phyloP scores from a whole-genome alignment of 2,329 filamentous ascomycete species.

The Periconia digitata region DNA sequence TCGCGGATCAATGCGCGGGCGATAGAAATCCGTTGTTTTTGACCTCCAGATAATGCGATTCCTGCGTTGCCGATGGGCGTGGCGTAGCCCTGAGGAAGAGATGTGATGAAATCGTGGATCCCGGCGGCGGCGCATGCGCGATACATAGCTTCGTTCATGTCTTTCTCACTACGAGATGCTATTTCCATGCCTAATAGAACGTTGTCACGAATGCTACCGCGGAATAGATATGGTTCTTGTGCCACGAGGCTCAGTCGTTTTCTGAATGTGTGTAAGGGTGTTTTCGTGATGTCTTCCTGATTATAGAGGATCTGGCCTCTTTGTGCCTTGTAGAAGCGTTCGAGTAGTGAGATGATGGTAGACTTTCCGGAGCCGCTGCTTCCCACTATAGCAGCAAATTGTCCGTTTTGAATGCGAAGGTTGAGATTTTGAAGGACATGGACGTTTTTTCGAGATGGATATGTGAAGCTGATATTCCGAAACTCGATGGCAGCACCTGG shows the following conservation, averaged over 20 bases:
- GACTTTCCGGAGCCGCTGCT: slow-evolving; percentile 63
- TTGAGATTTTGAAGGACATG: slow-evolving; percentile 65
- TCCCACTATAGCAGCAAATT: slow-evolving; percentile 18
- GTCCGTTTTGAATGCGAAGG: slow-evolving; percentile 9
- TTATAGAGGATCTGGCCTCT: slow-evolving; percentile 8
- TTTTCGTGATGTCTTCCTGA: neutral
- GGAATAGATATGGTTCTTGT: slow-evolving; percentile 89
- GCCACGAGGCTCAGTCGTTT: slow-evolving; percentile 82
- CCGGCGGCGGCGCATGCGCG: slow-evolving; percentile 18
- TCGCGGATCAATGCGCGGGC: slow-evolving; percentile 86
- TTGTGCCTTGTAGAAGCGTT: slow-evolving; percentile 38
- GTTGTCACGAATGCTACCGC: slow-evolving; percentile 85
- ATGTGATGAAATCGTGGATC: slow-evolving; percentile 22
- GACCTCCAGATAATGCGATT: slow-evolving; percentile 61
- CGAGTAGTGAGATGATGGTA: slow-evolving; percentile 61
- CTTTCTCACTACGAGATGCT: slow-evolving; percentile 3
- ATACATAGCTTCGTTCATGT: slow-evolving; percentile 46
- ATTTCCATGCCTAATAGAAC: slow-evolving; percentile 62
- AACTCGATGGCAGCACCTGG: slow-evolving; percentile 65
- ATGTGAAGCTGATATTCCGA: slow-evolving; percentile 81
- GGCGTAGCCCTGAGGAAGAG: slow-evolving; percentile 14
- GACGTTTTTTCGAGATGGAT: slow-evolving; percentile 79
- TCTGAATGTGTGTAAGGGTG: slow-evolving; percentile 71
- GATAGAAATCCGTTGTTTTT: slow-evolving; percentile 91
- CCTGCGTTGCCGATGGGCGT: slow-evolving; percentile 13